These are phyloP conservation scores for Neoconidiobolus thromboides DNA, from an alignment of 371 early-diverging fungal species.

Conservation along the genomic window DNA sequence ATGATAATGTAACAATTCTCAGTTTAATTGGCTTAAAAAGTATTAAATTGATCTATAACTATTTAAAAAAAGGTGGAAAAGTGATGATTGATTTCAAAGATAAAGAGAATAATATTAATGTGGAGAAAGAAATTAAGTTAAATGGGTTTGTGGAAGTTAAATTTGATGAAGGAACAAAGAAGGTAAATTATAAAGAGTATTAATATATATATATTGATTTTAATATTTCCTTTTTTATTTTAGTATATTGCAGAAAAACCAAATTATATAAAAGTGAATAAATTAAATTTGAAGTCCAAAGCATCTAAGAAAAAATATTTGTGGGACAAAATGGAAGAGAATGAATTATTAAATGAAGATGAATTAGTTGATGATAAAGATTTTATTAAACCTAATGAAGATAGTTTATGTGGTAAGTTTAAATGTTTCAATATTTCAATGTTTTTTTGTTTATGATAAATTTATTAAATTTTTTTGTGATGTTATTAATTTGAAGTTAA, in stretches of 20 bases:
- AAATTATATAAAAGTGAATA: constrained; percentile 65
- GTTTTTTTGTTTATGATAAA: background rate
- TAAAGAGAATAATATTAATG: too few species aligned
- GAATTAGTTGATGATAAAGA: constrained; percentile 73
- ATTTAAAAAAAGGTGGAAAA: too few species aligned
- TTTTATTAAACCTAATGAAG: constrained; percentile 46
- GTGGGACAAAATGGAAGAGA: constrained; percentile 43
- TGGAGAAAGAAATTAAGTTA: too few species aligned
- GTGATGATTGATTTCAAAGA: too few species aligned
- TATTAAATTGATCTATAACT: too few species aligned
- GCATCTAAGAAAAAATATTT: constrained; percentile 18
- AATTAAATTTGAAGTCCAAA: constrained; percentile 36
- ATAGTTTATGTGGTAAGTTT: constrained; percentile 29
- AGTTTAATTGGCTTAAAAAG: too few species aligned
- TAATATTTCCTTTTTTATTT: constrained; percentile 20
- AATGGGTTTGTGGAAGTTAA: background rate
- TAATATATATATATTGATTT: background rate
- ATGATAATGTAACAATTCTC: too few species aligned
- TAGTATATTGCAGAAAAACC: constrained; percentile 57
- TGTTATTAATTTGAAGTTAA: background rate
- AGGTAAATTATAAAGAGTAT: background rate
- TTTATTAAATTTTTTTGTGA: constrained; percentile 6
- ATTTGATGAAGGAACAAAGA: background rate
- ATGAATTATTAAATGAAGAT: constrained; percentile 71
- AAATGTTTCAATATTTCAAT: background rate